Base-by-base conservation (phyloP, 2,329 filamentous ascomycete species). In the Westerdykella aurantiaca region DNA sequence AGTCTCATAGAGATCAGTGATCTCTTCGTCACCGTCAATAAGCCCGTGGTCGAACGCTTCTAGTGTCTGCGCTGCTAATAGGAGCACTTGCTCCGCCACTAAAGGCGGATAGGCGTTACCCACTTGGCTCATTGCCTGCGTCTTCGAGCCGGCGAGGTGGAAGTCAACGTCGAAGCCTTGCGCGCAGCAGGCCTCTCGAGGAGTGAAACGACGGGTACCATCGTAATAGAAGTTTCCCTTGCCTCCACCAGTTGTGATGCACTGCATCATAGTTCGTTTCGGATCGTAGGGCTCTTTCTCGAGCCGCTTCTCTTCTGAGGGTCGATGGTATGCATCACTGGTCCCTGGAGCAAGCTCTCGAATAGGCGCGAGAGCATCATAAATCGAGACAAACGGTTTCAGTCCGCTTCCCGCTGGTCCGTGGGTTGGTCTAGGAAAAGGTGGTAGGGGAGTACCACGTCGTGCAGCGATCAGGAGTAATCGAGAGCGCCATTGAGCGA, bases 401-500 rank as follows among this genome's bases (percentile, higher is more conserved):
- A 67, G 35, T 0, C 63, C 57, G 14, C 41, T 55, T 1, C 48
- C 50, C 1, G 16, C 2, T 1, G 49, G 44, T 17, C 63, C 63
- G 37, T 63, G 52, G 0, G 48, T 57, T 0, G 54, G 48, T 9
- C 50, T 50, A 0, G 64, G 64, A 21, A 67, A 64, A 0, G 56
- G 56, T 0, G 64, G 61, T 0, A 67, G 29, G 0, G 64, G 61
- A 5, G 31, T 47, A 0, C 55, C 61, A 0, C 46, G 45, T 56
- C 44, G 48, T 6, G 62, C 56, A 9, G 47, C 57, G n/a, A 64
- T 50, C 12, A 66, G 46, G 0, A 66, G 22, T 1, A 66, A 45
- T 0, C 63, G 53, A n/a, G 49, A 53, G 1, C 63, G 53, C 0
- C 43, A 41, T 34, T 66, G 62, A 0, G 51, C 46, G 0, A 66